Conservation (phyloP, 768 basidiomycete species). For the Leccinum pellstonianum region DNA sequence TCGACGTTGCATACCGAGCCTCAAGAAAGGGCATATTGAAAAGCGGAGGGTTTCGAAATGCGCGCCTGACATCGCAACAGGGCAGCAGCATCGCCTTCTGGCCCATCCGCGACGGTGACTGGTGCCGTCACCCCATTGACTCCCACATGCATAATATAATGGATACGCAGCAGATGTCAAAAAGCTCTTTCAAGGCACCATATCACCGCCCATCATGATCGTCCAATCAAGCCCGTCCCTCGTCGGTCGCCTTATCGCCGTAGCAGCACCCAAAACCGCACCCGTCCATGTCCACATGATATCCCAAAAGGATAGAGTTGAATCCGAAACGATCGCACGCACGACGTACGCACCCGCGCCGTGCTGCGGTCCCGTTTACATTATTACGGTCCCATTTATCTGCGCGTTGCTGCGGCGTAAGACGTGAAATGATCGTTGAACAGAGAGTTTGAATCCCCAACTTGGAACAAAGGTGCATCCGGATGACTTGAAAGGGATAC, state of each 20-base stretch:
- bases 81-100: neutral
- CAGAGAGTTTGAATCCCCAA: neutral
- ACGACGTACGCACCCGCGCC: neutral
- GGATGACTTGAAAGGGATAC: neutral
- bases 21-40: neutral
- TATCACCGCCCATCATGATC: constrained; percentile 13
- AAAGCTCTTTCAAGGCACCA: neutral
- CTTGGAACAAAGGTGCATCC: neutral
- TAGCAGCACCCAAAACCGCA: neutral
- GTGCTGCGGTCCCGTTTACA: constrained; percentile 17
- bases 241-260: constrained; percentile 6
- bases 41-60: neutral
- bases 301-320: neutral
- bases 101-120: neutral
- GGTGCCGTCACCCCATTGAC: neutral
- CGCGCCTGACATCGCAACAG: neutral
- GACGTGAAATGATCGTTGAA: neutral
- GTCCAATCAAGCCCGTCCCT: neutral
- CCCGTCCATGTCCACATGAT: neutral
- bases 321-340: neutral
- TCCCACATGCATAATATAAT: neutral
- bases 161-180: neutral
- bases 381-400: neutral
- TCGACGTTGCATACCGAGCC: neutral
- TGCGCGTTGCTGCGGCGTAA: neutral